Conservation (phyloP, 2,329 filamentous ascomycete species). For the Dothistroma septosporum region DNA sequence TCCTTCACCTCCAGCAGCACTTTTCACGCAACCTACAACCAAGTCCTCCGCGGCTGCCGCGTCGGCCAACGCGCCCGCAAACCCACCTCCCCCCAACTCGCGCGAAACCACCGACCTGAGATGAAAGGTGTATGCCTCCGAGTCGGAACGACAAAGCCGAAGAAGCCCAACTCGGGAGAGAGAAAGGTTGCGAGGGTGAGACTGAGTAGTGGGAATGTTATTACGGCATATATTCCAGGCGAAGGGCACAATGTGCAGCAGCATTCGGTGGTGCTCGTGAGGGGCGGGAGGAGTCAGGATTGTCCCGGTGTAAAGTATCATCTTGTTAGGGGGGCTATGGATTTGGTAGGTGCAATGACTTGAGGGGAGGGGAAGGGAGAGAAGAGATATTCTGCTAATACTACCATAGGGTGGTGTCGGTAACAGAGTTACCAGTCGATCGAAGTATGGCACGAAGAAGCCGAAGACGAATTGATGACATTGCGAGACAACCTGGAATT, state of each 20-base stretch:
- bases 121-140: slow-evolving; percentile 96
- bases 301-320: slow-evolving; percentile 98
- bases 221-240: slow-evolving; percentile 93
- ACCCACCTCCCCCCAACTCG: slow-evolving; percentile 80
- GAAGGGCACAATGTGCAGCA: slow-evolving; percentile 83
- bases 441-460: slow-evolving; percentile 98
- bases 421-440: slow-evolving; percentile 76
- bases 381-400: slow-evolving; percentile 1
- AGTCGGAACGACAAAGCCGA: slow-evolving; percentile 88
- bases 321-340: slow-evolving; percentile 82
- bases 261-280: slow-evolving; percentile 94
- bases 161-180: slow-evolving; percentile 98
- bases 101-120: slow-evolving; percentile 59
- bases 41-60: slow-evolving; percentile 65
- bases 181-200: slow-evolving; percentile 90
- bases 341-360: slow-evolving; percentile 66
- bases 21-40: slow-evolving; percentile 46
- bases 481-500: background rate
- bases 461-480: slow-evolving; percentile 67
- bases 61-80: slow-evolving; percentile 76
- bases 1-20: slow-evolving; percentile 39
- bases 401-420: slow-evolving; percentile 74
- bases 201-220: slow-evolving; percentile 76
- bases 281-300: slow-evolving; percentile 89
- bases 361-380: background rate